phyloP scores from a whole-genome alignment of 495 filamentous ascomycete genomes.

The Penicillium chermesinum region DNA sequence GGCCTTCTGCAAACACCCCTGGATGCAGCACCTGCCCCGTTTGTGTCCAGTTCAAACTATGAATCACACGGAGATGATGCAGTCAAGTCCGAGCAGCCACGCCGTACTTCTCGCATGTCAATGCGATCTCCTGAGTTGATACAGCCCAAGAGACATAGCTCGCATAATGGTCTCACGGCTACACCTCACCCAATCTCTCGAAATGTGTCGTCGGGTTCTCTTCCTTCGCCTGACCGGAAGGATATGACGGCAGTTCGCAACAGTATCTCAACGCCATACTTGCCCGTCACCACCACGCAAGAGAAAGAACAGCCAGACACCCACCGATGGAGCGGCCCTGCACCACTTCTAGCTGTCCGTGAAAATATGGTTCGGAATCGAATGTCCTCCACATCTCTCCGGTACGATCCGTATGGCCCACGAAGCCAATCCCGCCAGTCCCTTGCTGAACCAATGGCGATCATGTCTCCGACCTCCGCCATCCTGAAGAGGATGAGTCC shows the following conservation, averaged over 20 bases:
- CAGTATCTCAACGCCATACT: slow-evolving; percentile 40
- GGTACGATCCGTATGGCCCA: slow-evolving; percentile 27
- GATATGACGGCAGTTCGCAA: slow-evolving; percentile 27
- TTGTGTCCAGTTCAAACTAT: slow-evolving; percentile 20
- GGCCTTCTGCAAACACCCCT: slow-evolving; percentile 68
- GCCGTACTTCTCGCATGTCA: slow-evolving; percentile 8
- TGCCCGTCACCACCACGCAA: slow-evolving; percentile 27
- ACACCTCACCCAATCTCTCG: slow-evolving; percentile 11
- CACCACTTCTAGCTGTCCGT: slow-evolving; percentile 39
- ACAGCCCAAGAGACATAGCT: slow-evolving; percentile 8
- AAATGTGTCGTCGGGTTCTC: slow-evolving; percentile 15
- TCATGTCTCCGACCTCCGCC: slow-evolving; percentile 14
- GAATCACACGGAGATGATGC: neutral
- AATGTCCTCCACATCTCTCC: slow-evolving; percentile 37
- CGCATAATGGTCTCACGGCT: slow-evolving; percentile 1
- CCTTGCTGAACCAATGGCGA: slow-evolving; percentile 12
- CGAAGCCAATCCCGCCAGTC: slow-evolving; percentile 30
- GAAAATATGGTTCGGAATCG: slow-evolving; percentile 35
- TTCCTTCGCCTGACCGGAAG: slow-evolving; percentile 5
- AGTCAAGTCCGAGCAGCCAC: slow-evolving; percentile 13
- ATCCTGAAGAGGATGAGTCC: slow-evolving; percentile 29
- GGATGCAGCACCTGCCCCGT: slow-evolving; percentile 37
- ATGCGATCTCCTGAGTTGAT: slow-evolving; percentile 4
- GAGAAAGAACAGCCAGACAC: slow-evolving; percentile 9
- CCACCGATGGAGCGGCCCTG: slow-evolving; percentile 31